These are phyloP conservation scores for Sarcocystis neurona DNA, from an alignment of 169 alveolate species.

Conservation along the genomic window DNA sequence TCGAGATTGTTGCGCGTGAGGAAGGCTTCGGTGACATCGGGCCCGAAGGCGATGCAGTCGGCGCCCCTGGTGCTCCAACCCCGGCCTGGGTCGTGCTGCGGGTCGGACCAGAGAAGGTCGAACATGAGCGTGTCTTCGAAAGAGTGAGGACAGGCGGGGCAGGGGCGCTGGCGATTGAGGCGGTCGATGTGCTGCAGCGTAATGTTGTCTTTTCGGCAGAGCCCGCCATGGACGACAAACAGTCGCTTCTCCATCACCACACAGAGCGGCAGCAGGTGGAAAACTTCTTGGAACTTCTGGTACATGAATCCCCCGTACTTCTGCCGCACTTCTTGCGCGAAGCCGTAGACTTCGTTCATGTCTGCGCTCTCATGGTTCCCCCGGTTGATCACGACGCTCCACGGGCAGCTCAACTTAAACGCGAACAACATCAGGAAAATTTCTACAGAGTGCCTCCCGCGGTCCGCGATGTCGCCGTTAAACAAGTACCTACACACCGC, in stretches of 20 bases:
- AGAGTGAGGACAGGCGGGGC: constrained; percentile 85
- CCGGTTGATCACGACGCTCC: constrained; percentile 83
- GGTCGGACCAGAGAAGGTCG: constrained; percentile 92
- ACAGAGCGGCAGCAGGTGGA: constrained; percentile 84
- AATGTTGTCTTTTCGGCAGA: constrained; percentile 84
- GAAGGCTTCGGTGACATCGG: constrained; percentile 87
- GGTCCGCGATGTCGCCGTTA: constrained; percentile 92
- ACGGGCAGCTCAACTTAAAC: constrained; percentile 84
- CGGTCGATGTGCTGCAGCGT: constrained; percentile 80
- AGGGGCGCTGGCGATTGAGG: constrained; percentile 83
- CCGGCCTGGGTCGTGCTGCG: constrained; percentile 82
- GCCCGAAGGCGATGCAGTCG: constrained; percentile 89
- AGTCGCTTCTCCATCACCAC: constrained; percentile 83
- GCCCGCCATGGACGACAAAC: constrained; percentile 89
- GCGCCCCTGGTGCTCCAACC: constrained; percentile 86
- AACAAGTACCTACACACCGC: constrained; percentile 76
- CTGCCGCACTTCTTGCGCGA: constrained; percentile 74
- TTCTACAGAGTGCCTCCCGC: constrained; percentile 87
- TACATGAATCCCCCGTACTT: constrained; percentile 88
- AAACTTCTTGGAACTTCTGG: constrained; percentile 83
- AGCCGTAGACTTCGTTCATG: constrained; percentile 91
- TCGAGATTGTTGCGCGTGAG: constrained; percentile 83
- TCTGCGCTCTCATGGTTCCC: constrained; percentile 91
- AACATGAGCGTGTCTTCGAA: constrained; percentile 86
- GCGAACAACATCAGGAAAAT: constrained; percentile 83